phyloP scores from a whole-genome alignment of 78 protist genomes.

The Dictyostelium intermedium region DNA sequence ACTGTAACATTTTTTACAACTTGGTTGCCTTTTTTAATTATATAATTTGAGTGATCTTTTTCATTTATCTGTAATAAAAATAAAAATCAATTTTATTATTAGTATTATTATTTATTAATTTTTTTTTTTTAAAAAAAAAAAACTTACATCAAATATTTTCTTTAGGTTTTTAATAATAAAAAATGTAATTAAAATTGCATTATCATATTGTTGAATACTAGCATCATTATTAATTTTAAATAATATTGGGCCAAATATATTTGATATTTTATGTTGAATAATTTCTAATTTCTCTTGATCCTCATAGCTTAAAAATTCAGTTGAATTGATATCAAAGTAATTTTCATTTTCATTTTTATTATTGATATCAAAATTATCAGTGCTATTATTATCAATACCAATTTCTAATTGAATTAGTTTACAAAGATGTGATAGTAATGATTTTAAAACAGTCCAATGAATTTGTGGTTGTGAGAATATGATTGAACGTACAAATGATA shows the following conservation, averaged over 20 bases:
- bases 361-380: background rate
- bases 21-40: conserved; percentile 41
- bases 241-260: conserved; percentile 50
- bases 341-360: background rate
- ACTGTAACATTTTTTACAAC: conserved; percentile 47
- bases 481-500: conserved; percentile 29
- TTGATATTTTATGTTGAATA: background rate
- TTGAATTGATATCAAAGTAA: background rate
- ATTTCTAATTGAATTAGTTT: conserved; percentile 12
- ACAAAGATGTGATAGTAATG: conserved; percentile 7
- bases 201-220: background rate
- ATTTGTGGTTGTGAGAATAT: conserved; percentile 36
- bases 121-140: background rate
- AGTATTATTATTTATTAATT: background rate
- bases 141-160: background rate
- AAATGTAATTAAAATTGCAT: background rate
- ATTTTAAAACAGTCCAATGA: conserved; percentile 26
- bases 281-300: conserved; percentile 8
- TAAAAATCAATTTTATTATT: background rate
- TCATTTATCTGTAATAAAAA: background rate
- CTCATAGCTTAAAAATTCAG: background rate
- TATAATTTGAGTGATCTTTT: conserved; percentile 15
- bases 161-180: background rate
- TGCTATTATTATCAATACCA: background rate
- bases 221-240: background rate